These are phyloP conservation scores for Suhomyces chickasaworum DNA, from an alignment of 1,139 yeast species.

Conservation along the genomic window DNA sequence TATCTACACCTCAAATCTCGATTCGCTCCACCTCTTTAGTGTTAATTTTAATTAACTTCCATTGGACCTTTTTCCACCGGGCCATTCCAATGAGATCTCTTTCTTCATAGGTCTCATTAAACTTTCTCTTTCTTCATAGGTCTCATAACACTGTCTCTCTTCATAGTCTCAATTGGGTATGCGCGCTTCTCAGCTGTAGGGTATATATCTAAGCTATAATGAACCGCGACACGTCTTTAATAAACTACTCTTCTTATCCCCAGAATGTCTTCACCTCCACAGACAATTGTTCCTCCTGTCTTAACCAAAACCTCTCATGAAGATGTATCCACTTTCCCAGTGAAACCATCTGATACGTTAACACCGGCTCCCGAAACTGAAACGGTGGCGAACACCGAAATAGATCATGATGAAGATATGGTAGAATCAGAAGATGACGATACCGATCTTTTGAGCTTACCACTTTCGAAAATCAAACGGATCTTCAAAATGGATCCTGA, in stretches of 20 bases:
- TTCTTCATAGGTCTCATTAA: no score
- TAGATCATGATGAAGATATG: slow-evolving; percentile 2
- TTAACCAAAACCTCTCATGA: slow-evolving; percentile 7
- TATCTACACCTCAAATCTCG: no score
- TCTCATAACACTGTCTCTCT: no score
- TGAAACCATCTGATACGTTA: slow-evolving; percentile 10
- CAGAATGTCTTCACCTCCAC: slow-evolving; percentile 12
- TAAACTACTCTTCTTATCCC: not conserved
- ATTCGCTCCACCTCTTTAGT: no score
- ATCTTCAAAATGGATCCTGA: slow-evolving; percentile 88
- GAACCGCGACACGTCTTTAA: slow-evolving; percentile 7
- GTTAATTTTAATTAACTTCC: no score
- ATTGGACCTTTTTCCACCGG: no score
- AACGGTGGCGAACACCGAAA: not conserved
- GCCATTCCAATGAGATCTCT: no score
- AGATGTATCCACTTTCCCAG: slow-evolving; percentile 14
- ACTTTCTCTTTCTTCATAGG: no score
- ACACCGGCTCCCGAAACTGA: slow-evolving; percentile 15
- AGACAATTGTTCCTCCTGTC: slow-evolving; percentile 4
- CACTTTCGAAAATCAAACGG: slow-evolving; percentile 78
- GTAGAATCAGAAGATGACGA: slow-evolving; percentile 19
- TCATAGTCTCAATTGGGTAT: no score
- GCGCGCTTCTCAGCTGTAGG: no score
- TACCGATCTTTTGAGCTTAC: slow-evolving; percentile 45
- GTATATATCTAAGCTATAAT: not conserved